These are phyloP conservation scores for Erythrophleum ivorense DNA, from an alignment of 331 rosid species.

Conservation along the genomic window DNA sequence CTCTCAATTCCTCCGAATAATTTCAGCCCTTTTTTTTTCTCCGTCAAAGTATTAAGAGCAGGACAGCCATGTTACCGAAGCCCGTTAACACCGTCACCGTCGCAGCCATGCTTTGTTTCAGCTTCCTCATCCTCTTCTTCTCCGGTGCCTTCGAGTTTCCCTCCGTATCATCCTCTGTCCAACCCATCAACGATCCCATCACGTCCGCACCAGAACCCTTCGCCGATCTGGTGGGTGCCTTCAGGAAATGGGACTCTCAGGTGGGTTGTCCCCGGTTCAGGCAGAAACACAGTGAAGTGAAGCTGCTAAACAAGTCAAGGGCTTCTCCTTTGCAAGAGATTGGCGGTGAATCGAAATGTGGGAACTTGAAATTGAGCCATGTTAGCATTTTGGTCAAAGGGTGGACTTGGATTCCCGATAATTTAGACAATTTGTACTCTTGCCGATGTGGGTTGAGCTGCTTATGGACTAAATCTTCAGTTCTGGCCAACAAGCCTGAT, in stretches of 20 bases:
- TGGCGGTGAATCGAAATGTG: constrained; percentile 51
- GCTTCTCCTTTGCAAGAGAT: constrained; percentile 62
- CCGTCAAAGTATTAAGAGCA: not conserved
- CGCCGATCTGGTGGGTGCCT: constrained; percentile 65
- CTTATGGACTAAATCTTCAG: constrained; percentile 90
- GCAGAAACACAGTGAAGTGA: constrained; percentile 47
- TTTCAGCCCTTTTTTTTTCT: not conserved
- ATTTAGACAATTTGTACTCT: constrained; percentile 84
- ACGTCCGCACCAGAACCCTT: constrained; percentile 56
- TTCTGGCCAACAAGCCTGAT: constrained; percentile 92
- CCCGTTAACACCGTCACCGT: constrained; percentile 64
- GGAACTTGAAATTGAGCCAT: constrained; percentile 49
- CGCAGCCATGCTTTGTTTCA: constrained; percentile 60
- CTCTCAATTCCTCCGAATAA: not conserved
- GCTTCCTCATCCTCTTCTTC: constrained; percentile 71
- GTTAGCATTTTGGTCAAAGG: constrained; percentile 85
- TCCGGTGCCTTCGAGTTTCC: constrained; percentile 67
- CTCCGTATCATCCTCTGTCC: constrained; percentile 45
- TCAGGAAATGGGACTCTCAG: constrained; percentile 83
- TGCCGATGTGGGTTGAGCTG: constrained; percentile 90
- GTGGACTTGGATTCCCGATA: constrained; percentile 99
- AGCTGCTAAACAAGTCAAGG: constrained; percentile 39
- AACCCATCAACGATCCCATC: constrained; percentile 39
- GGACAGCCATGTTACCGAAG: constrained; percentile 61
- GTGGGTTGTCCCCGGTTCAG: constrained; percentile 72